Percentiles rank a stretch among this genome's conserved stretches.
These are phyloP conservation scores for Geotrichum fermentans DNA, from an alignment of 1,139 yeast species.

Conservation along the genomic window DNA sequence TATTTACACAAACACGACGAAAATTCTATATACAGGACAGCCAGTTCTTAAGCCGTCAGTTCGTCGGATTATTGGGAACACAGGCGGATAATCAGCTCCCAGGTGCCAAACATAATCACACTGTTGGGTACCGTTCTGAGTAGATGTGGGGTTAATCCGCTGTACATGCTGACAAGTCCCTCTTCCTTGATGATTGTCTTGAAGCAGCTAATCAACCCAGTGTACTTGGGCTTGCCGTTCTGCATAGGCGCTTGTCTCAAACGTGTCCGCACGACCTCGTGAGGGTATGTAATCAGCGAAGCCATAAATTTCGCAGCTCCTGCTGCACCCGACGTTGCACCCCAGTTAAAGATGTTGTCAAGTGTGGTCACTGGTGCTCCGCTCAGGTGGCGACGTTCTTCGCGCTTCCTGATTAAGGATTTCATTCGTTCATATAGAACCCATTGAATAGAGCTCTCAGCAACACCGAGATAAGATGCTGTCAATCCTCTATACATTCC, in stretches of 20 bases:
- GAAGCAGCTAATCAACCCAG: slow-evolving; percentile 86
- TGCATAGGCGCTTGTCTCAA: slow-evolving; percentile 85
- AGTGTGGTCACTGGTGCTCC: slow-evolving; percentile 45
- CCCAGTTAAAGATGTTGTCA: slow-evolving; percentile 81
- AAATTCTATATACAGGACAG: no score
- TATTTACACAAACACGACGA: no score
- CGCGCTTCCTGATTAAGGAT: slow-evolving; percentile 55
- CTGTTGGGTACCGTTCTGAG: slow-evolving; percentile 96
- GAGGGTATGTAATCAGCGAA: slow-evolving; percentile 90
- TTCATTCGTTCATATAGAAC: slow-evolving; percentile 95
- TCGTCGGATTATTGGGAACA: no score
- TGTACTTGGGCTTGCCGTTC: slow-evolving; percentile 79
- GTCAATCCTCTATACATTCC: slow-evolving; percentile 86
- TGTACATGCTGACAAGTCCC: slow-evolving; percentile 89
- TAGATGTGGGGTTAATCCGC: slow-evolving; percentile 95
- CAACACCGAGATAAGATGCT: slow-evolving; percentile 92
- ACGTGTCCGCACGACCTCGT: slow-evolving; percentile 93
- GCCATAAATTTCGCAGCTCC: slow-evolving; percentile 95
- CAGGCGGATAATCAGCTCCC: slow-evolving; percentile 85
- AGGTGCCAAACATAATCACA: slow-evolving; percentile 97
- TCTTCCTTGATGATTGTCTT: slow-evolving; percentile 79
- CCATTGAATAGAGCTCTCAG: slow-evolving; percentile 95
- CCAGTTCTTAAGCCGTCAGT: no score
- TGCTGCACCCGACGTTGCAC: slow-evolving; percentile 95
- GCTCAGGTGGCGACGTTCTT: slow-evolving; percentile 40